These are phyloP conservation scores for Ophiostoma triangulosporum DNA, from an alignment of 2,329 filamentous ascomycete genomes.

Conservation along the genomic window DNA sequence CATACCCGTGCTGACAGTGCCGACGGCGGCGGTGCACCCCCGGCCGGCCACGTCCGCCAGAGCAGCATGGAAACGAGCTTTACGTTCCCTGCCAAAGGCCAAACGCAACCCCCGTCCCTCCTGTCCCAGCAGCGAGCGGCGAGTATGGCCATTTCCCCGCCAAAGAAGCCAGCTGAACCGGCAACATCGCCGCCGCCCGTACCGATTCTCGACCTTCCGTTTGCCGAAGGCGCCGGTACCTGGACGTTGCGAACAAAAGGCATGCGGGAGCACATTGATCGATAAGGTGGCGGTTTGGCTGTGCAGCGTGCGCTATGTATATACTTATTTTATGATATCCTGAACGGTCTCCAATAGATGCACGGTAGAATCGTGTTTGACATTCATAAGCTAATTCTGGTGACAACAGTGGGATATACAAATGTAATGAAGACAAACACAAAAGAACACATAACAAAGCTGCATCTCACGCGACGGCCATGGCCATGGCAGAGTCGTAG, in stretches of 20 bases:
- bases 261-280: conserved; percentile 31
- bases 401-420: not conserved
- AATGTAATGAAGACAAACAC: not conserved
- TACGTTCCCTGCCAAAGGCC: not conserved
- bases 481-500: not conserved
- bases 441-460: not conserved
- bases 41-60: not conserved
- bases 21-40: not conserved
- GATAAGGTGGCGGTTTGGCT: not conserved
- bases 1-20: not conserved
- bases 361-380: not conserved
- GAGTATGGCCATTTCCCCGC: not conserved
- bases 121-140: not conserved
- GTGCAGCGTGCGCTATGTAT: not conserved
- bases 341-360: not conserved
- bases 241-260: conserved; percentile 44
- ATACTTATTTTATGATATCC: not conserved
- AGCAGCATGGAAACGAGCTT: not conserved
- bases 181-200: not conserved
- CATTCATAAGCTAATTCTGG: not conserved
- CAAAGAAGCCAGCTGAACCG: not conserved
- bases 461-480: not conserved
- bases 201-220: conserved; percentile 25
- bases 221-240: conserved; percentile 31
- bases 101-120: not conserved